Conservation (phyloP, 2,329 filamentous ascomycete species). For the Penicillium sp. region DNA sequence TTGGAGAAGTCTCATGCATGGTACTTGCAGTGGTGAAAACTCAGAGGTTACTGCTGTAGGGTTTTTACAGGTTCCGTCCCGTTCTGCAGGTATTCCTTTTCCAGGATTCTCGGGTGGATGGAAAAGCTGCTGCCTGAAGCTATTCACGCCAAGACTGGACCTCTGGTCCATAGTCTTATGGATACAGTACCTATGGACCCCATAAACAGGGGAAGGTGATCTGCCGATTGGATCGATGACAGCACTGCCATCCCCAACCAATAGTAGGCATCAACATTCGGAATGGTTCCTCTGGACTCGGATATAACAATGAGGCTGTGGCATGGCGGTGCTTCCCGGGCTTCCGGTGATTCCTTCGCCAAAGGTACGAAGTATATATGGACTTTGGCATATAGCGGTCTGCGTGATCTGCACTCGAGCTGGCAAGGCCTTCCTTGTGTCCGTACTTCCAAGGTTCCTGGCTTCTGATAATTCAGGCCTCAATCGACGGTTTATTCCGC, state of each 20-base stretch:
- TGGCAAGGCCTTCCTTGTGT: background rate
- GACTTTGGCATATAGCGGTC: background rate
- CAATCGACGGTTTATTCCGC: background rate
- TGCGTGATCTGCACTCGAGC: background rate
- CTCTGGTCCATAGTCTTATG: background rate
- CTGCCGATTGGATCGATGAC: constrained; percentile 4
- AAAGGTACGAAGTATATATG: background rate
- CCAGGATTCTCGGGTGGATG: background rate
- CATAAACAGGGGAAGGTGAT: constrained; percentile 4
- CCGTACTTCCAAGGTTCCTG: background rate
- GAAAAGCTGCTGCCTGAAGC: constrained; percentile 21
- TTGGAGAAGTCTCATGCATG: background rate
- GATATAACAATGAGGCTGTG: background rate
- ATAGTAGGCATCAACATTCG: constrained; percentile 2
- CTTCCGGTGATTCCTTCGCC: background rate
- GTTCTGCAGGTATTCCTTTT: background rate
- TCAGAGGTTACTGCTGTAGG: too few species aligned
- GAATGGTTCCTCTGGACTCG: background rate
- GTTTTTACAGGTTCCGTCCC: too few species aligned
- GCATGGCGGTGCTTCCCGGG: background rate
- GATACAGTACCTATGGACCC: too few species aligned
- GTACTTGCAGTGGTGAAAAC: background rate
- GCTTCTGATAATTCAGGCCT: background rate
- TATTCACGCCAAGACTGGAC: constrained; percentile 1
- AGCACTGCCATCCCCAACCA: background rate